Base-by-base conservation (phyloP, 306 rosid genomes). In the Medicago truncatula region DNA sequence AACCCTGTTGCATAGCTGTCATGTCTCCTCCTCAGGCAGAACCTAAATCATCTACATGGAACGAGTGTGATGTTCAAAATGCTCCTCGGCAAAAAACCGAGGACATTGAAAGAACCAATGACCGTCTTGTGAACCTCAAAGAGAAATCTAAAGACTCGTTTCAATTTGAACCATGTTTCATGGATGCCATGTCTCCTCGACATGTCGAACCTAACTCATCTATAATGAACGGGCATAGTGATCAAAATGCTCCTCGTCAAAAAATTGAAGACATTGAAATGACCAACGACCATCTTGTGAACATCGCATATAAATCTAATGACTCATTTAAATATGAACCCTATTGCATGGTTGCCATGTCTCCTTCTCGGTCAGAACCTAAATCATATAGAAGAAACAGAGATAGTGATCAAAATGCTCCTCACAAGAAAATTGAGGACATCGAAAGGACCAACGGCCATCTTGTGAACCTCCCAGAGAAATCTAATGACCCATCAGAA, bases 41-140 rank as follows among this genome's bases (percentile, higher is more conserved):
- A 53, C 56, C 40, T 53, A 64, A 43, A 39, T 53, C 85, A 57
- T 67, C 84, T 71, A 43, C 72, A 11, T 69, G 64, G 60, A 71
- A 54, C 72, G 87, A 49, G 44, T 75, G 83, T 12, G n/a, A 18
- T 28, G 81, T 77, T 82, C 84, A 70, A 39, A 79, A 66, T 44
- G 84, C 66, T 16, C 77, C 82, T 77, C 77, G 78, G 78, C 71
- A 23, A 76, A 85, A 79, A 76, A 56, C 74, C 70, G 80, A 78
- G 63, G 88, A 86, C 40, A 56, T 67, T 83, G 83, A 81, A 69
- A 83, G 58, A 78, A 88, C 87, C 79, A 82, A 80, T 12, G 69
- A 82, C 75, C 76, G 67, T 77, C 84, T 43, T 47, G 47, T 38
- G 58, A 58, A 70, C 4, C 84, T 86, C 43, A 21, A 1, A 21